Evolutionary conservation across 768 basidiomycete genomes (phyloP).

Genomic region (Leccinum fibrillosum): DNA sequence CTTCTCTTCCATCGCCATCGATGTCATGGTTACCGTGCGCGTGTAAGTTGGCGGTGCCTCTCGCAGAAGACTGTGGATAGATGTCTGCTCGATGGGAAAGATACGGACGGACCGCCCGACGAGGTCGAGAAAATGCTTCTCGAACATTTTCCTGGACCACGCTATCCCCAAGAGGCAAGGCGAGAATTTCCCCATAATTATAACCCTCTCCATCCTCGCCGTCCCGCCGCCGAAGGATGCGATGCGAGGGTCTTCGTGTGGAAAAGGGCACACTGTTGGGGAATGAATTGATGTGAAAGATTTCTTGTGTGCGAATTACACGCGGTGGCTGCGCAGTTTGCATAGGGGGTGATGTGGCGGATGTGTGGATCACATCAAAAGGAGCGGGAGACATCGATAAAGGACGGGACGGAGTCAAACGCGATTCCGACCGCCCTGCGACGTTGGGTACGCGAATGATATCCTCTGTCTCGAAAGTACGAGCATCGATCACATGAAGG

Average conservation of each 20-base stretch:
- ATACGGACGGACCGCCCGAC: constrained; percentile 44
- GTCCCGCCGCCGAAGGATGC: constrained; percentile 17
- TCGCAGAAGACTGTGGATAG: constrained; percentile 19
- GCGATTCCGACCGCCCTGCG: constrained; percentile 16
- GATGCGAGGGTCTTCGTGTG: constrained; percentile 22
- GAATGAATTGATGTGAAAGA: constrained; percentile 41
- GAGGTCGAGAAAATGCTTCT: constrained; percentile 47
- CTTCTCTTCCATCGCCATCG: constrained; percentile 30
- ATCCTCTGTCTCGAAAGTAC: constrained; percentile 79
- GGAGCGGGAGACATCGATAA: constrained; percentile 8
- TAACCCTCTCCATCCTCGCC: constrained; percentile 33
- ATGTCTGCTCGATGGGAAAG: constrained; percentile 22
- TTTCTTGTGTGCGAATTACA: constrained; percentile 52
- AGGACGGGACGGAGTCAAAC: constrained; percentile 10
- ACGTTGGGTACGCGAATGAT: constrained; percentile 55
- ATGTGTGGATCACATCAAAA: constrained; percentile 8
- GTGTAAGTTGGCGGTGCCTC: constrained; percentile 14
- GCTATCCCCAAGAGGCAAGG: constrained; percentile 54
- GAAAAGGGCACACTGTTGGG: constrained; percentile 7
- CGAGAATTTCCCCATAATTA: constrained; percentile 46
- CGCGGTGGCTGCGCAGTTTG: constrained; percentile 25
- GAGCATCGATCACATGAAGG: constrained; percentile 82
- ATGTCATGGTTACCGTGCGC: constrained; percentile 20
- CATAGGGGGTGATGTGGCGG: constrained; percentile 13
- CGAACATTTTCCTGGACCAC: constrained; percentile 56